Percentiles rank a stretch among this genome's conserved stretches.
Evolutionary conservation across 257 asterid species (phyloP).

Genomic region (Lithospermum erythrorhizon): DNA sequence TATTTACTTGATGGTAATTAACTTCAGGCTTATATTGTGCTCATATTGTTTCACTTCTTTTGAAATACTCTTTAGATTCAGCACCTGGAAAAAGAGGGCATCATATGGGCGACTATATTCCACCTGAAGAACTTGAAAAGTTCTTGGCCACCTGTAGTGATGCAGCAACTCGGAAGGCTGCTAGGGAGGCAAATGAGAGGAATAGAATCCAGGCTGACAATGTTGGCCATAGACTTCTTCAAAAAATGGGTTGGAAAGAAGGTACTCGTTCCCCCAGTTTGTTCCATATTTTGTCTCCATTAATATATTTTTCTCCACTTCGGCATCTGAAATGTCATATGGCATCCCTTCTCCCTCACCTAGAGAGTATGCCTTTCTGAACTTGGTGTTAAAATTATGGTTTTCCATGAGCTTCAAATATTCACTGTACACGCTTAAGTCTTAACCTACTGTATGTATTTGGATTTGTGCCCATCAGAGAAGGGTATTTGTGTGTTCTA

Average conservation of each 20-base stretch:
- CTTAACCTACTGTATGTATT: neutral
- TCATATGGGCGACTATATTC: conserved; percentile 97
- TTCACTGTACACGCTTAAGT: neutral
- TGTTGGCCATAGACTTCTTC: conserved; percentile 72
- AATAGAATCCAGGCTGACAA: conserved; percentile 81
- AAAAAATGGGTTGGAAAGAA: conserved; percentile 97
- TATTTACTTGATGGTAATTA: neutral
- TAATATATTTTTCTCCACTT: neutral
- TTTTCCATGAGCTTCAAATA: neutral
- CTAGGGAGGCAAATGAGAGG: conserved; percentile 52
- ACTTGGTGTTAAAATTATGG: neutral
- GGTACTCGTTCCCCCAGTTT: conserved; percentile 27
- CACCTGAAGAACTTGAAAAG: conserved; percentile 82
- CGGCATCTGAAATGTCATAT: neutral
- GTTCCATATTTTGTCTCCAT: neutral
- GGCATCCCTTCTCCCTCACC: neutral
- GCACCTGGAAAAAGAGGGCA: conserved; percentile 65
- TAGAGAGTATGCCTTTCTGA: neutral
- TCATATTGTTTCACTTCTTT: neutral
- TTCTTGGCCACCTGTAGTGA: conserved; percentile 73
- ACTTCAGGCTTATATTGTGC: neutral
- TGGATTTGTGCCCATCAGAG: neutral
- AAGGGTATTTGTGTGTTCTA: neutral
- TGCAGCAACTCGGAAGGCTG: conserved; percentile 45
- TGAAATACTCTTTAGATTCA: conserved; percentile 10